phyloP scores from a whole-genome alignment of 208 protist species.

The Tritrichomonas musculus region DNA sequence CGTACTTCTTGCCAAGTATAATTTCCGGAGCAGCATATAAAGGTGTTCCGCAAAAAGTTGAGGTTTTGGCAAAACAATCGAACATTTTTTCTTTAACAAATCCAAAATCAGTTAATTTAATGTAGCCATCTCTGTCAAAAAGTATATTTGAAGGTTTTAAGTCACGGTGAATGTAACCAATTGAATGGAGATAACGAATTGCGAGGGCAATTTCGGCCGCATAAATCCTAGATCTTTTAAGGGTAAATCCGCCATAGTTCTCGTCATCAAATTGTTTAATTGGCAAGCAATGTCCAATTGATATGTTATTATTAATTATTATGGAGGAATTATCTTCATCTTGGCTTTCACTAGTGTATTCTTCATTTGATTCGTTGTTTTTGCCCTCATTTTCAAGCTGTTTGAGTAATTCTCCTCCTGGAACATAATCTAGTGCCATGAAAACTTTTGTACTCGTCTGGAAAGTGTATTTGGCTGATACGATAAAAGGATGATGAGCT shows the following conservation, averaged over 20 bases:
- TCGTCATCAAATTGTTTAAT: no score
- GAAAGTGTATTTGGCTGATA: constrained; percentile 47
- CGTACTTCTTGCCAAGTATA: not conserved
- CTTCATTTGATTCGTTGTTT: constrained; percentile 35
- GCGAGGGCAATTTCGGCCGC: constrained; percentile 58
- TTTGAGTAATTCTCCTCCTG: constrained; percentile 57
- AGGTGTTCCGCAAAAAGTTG: constrained; percentile 64
- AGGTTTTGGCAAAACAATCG: constrained; percentile 38
- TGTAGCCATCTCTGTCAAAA: constrained; percentile 51
- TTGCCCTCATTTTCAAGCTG: constrained; percentile 45
- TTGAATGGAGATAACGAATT: constrained; percentile 54
- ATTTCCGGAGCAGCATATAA: constrained; percentile 52
- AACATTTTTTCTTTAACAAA: constrained; percentile 57
- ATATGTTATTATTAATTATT: no score
- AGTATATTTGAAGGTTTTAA: constrained; percentile 64
- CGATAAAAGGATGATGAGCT: constrained; percentile 42
- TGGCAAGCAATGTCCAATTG: no score
- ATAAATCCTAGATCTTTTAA: constrained; percentile 53
- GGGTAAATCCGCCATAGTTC: no score
- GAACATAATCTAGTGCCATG: constrained; percentile 57
- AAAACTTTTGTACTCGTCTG: constrained; percentile 50
- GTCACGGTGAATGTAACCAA: constrained; percentile 55
- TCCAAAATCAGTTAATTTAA: constrained; percentile 57
- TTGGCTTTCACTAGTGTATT: no score
- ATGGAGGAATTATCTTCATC: no score